Base-by-base conservation (phyloP, 257 asterid genomes). In the Solanum paucissectum region DNA sequence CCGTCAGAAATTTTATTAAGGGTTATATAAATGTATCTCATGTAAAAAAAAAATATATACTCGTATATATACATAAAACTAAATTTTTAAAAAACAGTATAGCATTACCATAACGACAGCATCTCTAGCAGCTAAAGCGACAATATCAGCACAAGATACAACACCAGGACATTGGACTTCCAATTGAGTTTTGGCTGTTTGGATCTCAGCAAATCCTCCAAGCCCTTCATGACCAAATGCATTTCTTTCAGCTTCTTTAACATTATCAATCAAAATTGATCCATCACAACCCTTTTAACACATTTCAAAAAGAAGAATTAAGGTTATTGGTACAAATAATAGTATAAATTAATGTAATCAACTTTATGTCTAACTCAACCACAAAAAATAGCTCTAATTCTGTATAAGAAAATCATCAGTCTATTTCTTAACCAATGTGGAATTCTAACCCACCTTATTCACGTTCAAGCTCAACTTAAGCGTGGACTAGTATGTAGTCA, bases 111-210 rank as follows among this genome's bases (percentile, higher is more conserved):
- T 37, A 16, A 85, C 64, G 4, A 90, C 52, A 9, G 91, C 91
- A 29, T 93, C 95, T 89, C 95, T 88, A 86, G 95, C 94, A 4
- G 94, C 94, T 89, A 91, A 82, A 25, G 93, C 93, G 10, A 93
- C 91, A 0, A 91, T 90, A 55, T 93, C 95, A 4, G 94, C 91
- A 81, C 95, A 93, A 4, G 94, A 93, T 13, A 93, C 95, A 10
- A 93, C 85, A 6, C 93, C 90, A 3, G 94, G 94, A 62, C 95
- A 93, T 29, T 87, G 44, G 13, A 33, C 46, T 73, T 93, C 94
- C 27, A 93, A 52, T 76, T 40, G 85, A 23, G 75, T 20, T 38
- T 91, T 93, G 20, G 92, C 91, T n/a, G 77, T 87, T 6, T 73
- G 9, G 11, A 90, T 87, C 46, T 83, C 76, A 0, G 60, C 91